phyloP scores from a whole-genome alignment of 2,329 filamentous ascomycete genomes.

The Ophiostoma sp. region DNA sequence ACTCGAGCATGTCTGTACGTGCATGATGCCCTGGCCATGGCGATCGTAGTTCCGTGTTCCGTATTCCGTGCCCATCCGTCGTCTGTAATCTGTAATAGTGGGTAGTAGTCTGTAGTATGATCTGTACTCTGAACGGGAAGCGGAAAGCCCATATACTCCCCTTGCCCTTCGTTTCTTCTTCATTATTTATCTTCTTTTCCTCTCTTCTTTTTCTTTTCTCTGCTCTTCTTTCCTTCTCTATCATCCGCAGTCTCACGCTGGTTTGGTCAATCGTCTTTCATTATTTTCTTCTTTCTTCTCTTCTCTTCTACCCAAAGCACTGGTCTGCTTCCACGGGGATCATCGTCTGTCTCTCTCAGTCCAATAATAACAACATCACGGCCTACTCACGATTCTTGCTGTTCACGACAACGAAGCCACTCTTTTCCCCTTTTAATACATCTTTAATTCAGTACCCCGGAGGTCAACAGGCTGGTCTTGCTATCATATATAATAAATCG shows the following conservation, averaged over 20 bases:
- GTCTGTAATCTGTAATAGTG: background rate
- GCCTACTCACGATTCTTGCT: background rate
- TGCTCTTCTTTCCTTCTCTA: constrained; percentile 12
- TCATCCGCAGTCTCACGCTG: constrained; percentile 17
- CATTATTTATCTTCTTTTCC: background rate
- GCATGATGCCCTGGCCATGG: background rate
- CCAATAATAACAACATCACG: background rate
- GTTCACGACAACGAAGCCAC: constrained; percentile 3
- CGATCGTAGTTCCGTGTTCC: constrained; percentile 6
- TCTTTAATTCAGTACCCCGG: constrained; percentile 26
- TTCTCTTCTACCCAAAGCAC: constrained; percentile 42
- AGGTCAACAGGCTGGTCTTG: constrained; percentile 38
- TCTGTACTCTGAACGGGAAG: background rate
- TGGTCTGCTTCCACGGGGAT: constrained; percentile 43
- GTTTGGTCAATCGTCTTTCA: constrained; percentile 17
- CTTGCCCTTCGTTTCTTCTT: background rate
- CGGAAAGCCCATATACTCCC: background rate
- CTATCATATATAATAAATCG: constrained; percentile 29
- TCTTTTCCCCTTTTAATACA: constrained; percentile 32
- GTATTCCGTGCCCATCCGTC: background rate
- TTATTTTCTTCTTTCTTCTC: constrained; percentile 25
- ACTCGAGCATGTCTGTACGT: background rate
- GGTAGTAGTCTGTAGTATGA: background rate
- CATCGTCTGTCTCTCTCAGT: constrained; percentile 33
- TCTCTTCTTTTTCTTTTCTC: background rate